Evolutionary conservation across 768 basidiomycete species (phyloP).

Genomic region (Chalciporus chontae): DNA sequence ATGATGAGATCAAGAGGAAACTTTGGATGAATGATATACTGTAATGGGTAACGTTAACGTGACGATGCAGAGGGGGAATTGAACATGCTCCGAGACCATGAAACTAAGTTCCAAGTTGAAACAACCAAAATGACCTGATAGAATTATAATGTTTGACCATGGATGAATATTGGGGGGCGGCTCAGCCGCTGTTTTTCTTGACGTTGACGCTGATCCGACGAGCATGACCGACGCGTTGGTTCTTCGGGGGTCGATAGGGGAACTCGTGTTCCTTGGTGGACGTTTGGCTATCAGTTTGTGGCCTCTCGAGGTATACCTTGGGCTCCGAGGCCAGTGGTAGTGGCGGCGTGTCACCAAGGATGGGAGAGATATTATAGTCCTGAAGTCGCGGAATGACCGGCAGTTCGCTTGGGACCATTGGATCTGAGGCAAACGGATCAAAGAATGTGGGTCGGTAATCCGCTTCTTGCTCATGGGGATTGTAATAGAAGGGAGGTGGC

Average conservation of each 20-base stretch:
- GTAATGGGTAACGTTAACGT: background rate
- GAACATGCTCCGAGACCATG: background rate
- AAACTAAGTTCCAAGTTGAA: background rate
- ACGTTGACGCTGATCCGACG: slow-evolving; percentile 38
- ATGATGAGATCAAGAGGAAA: background rate
- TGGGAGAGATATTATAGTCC: slow-evolving; percentile 4
- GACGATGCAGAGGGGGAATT: background rate
- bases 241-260: slow-evolving; percentile 32
- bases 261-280: slow-evolving; percentile 18
- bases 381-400: slow-evolving; percentile 10
- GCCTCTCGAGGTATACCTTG: background rate
- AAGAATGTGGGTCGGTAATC: slow-evolving; percentile 8
- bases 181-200: slow-evolving; percentile 27
- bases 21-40: background rate
- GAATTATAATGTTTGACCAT: background rate
- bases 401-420: slow-evolving; percentile 5
- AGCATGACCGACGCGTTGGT: slow-evolving; percentile 35
- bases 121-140: background rate
- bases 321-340: background rate
- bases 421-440: slow-evolving; percentile 21
- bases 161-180: background rate
- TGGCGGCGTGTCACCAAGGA: background rate
- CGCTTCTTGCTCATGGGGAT: background rate
- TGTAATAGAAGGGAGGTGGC: slow-evolving; percentile 2
- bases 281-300: background rate